Conservation (phyloP, 1,284 basidiomycete genomes). For the Mycena citricolor region DNA sequence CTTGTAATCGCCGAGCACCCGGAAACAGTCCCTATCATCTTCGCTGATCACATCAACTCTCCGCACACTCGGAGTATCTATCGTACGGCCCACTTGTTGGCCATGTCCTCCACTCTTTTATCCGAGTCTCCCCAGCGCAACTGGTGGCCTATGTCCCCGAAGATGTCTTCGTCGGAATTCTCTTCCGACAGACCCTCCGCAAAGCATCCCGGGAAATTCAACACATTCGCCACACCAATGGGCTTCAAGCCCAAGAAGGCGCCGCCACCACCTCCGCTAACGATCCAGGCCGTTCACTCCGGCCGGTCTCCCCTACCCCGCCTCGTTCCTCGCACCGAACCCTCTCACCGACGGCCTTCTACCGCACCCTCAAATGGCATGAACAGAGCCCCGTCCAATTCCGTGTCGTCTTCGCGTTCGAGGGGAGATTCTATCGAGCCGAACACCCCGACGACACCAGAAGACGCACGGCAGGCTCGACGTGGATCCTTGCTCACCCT, state of each 20-base stretch:
- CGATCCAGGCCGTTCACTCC: constrained; percentile 47
- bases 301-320: constrained; percentile 25
- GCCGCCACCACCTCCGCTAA: constrained; percentile 42
- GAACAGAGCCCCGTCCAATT: constrained; percentile 48
- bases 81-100: too few relatives aligned
- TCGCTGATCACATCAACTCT: constrained; percentile 10
- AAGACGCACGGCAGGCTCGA: constrained; percentile 42
- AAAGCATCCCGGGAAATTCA: constrained; percentile 44
- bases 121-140: constrained; percentile 12
- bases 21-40: constrained; percentile 30
- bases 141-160: constrained; percentile 23
- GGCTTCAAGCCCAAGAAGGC: constrained; percentile 62
- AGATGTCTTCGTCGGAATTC: constrained; percentile 31
- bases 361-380: constrained; percentile 27
- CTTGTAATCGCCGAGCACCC: constrained; percentile 19
- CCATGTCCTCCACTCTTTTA: constrained; percentile 16
- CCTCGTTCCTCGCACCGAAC: constrained; percentile 29
- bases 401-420: constrained; percentile 51
- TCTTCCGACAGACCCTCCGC: constrained; percentile 24
- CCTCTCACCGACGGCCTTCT: constrained; percentile 25
- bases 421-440: constrained; percentile 50
- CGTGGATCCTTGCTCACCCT: constrained; percentile 60
- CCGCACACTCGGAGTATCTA: constrained; percentile 7
- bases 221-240: constrained; percentile 56
- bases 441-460: constrained; percentile 54